Base-by-base conservation (phyloP, 1,284 basidiomycete species). In the Microbotryomycetes sp. region DNA sequence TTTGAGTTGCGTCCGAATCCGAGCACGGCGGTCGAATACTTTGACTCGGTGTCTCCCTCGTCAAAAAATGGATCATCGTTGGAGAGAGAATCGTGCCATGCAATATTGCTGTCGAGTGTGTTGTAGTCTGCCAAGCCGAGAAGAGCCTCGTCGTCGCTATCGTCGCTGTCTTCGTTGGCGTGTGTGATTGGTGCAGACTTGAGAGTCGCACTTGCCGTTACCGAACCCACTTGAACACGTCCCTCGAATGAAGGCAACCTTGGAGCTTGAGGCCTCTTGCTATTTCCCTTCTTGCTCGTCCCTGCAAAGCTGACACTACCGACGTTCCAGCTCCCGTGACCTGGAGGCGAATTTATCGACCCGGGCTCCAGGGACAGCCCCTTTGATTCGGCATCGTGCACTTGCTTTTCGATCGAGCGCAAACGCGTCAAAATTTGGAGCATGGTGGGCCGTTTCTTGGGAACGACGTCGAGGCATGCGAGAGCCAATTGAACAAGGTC, bases 251-350 rank as follows among this genome's bases (percentile, higher is more conserved):
- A 71, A 41, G 35, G 62, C 59, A 66, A 61, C 2, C 60, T 61
- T 18, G 61, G 51, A 5, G 58, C 48, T 13, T 57, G 47, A 9
- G 56, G 57, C 69, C 82, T 83, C 5, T 79, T 79, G 7, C 82
- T 81, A n/a, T 26, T 4, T 24, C 64, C 61, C 15, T 51, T 29
- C 53, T 63, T 66, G 1, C 46, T 47, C 72, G 53, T 66, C 1
- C 82, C 83, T 78, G 87, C 82, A 66, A 89, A 88, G 68, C 85
- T 86, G 74, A 94, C 79, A 64, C 87, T 92, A 1, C 93, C 92
- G 27, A 96, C 83, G 75, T 93, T 72, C 45, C 56, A 61, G 64
- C 15, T 50, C 52, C 55, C 58, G 46, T 47, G 87, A 50, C 84
- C 79, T 23, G 57, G 67, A 18, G 60, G 48, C 63, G 87, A 84